These are phyloP conservation scores for Allium sativum DNA, from an alignment of 106 monocot genomes.

Conservation along the genomic window DNA sequence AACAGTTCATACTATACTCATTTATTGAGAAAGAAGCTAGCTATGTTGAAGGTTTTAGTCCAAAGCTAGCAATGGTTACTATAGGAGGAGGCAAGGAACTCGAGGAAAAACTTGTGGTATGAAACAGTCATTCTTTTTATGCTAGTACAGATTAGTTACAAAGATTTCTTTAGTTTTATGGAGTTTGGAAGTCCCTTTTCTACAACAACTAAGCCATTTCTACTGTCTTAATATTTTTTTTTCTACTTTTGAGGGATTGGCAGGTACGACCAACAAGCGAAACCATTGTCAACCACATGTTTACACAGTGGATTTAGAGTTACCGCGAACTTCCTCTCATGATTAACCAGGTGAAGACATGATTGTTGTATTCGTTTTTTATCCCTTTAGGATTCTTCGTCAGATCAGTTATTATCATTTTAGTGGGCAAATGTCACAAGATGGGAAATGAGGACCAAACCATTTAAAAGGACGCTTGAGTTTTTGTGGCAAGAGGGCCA, in stretches of 20 bases:
- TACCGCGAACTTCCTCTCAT: slow-evolving; percentile 96
- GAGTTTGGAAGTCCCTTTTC: no score
- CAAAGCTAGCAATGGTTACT: slow-evolving; percentile 86
- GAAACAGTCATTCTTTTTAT: neutral
- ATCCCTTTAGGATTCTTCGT: neutral
- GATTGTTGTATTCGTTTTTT: neutral
- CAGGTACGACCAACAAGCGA: slow-evolving; percentile 99
- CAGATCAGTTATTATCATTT: neutral
- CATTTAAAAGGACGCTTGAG: slow-evolving; percentile 95
- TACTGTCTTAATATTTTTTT: slow-evolving; percentile 4
- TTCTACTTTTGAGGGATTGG: slow-evolving; percentile 14
- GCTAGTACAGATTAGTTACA: neutral
- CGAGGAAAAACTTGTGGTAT: slow-evolving; percentile 98
- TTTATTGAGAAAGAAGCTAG: slow-evolving; percentile 97
- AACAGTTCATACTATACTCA: slow-evolving; percentile 86
- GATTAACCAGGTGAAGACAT: slow-evolving; percentile 73
- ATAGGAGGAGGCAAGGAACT: slow-evolving; percentile 98
- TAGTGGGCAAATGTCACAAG: slow-evolving; percentile 99
- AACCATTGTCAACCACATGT: slow-evolving; percentile 99
- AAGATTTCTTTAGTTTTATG: neutral
- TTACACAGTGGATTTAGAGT: slow-evolving; percentile 99
- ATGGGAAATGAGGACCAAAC: slow-evolving; percentile 99
- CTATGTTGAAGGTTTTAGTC: slow-evolving; percentile 96
- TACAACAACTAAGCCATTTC: no score
- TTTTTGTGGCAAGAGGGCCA: slow-evolving; percentile 99